Conservation (phyloP, 345 rosid species). For the Hibiscus tridactylites region DNA sequence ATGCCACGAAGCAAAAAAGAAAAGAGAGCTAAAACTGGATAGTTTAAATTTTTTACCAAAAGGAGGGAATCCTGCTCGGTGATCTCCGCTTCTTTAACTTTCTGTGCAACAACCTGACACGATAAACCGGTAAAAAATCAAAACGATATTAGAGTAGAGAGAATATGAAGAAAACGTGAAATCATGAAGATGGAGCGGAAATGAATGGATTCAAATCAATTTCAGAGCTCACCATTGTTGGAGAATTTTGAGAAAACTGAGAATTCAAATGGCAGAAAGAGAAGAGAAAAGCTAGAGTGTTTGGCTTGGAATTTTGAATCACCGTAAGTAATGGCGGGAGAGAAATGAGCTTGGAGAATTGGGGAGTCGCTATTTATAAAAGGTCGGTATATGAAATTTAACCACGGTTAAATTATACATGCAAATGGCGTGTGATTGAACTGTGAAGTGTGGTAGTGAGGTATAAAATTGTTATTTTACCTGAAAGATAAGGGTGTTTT, state of each 20-base stretch:
- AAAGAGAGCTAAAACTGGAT: not conserved
- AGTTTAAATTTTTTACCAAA: conserved; percentile 42
- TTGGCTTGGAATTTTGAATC: conserved; percentile 27
- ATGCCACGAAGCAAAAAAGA: not conserved
- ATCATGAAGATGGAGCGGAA: not conserved
- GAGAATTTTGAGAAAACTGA: not conserved
- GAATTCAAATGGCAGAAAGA: not conserved
- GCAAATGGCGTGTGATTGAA: not conserved
- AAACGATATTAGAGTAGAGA: not conserved
- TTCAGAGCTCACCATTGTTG: conserved; percentile 44
- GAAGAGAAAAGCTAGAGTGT: conserved; percentile 6
- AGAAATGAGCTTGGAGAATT: not conserved
- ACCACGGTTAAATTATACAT: not conserved
- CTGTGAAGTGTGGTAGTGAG: not conserved
- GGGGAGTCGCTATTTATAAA: conserved; percentile 11
- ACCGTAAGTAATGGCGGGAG: conserved; percentile 20
- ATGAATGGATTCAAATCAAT: too few species aligned
- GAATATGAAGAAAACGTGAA: not conserved
- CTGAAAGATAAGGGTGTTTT: not conserved
- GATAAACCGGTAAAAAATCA: not conserved
- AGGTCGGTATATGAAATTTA: not conserved
- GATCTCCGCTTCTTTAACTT: conserved; percentile 85
- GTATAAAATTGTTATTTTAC: not conserved
- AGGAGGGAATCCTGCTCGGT: conserved; percentile 98
- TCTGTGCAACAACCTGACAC: conserved; percentile 75